Evolutionary conservation across 2,329 filamentous ascomycete species (phyloP), one percentile per base, ranked within the genome.

Genomic region (Aspergillus tanneri): DNA sequence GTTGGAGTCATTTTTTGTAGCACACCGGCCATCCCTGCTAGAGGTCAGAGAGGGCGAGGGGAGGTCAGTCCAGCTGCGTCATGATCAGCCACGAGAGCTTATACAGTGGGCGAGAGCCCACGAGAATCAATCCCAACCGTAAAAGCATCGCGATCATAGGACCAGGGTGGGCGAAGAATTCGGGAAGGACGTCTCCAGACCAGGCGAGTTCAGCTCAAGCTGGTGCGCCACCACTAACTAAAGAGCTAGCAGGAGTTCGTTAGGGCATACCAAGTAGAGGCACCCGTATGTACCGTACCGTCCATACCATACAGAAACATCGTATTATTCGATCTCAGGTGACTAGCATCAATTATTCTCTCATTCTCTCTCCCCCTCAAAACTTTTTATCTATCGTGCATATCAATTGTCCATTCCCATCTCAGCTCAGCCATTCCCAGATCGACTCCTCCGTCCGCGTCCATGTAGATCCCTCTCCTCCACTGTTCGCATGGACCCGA

Each of bases 41-140:
- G 46, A 49, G 37, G 18, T 24, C 34, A 24, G 38, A 21, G 43
- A 39, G 43, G 47, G 49, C 49, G 6, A 25, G 42, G 30, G 36
- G 50, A 43, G 45, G 40, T 41, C 46, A 40, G 49, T 59, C 57
- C 57, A 60, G 57, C 57, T 60, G 54, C 49, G 42, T 49, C 47
- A 49, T 55, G 28, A 43, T 52, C 57, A 60, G 57, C 57, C 57
- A 60, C 57, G 47, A 50, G 52, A 53, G 47, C 54, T 54, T 56
- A 45, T 51, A 47, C 45, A 47, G 46, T 41, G 28, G 37, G 47
- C 42, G 38, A 18, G 48, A 55, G 35, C 42, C 50, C 46, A 52
- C 43, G 50, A 44, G 42, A 50, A 46, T 22, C 16, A 25, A 10
- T n/a, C 39, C 30, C 32, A 37, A 43, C 39, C 27, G 28, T 25